Conservation (phyloP, 208 protist species). For the Herpetomonas tarakana region DNA sequence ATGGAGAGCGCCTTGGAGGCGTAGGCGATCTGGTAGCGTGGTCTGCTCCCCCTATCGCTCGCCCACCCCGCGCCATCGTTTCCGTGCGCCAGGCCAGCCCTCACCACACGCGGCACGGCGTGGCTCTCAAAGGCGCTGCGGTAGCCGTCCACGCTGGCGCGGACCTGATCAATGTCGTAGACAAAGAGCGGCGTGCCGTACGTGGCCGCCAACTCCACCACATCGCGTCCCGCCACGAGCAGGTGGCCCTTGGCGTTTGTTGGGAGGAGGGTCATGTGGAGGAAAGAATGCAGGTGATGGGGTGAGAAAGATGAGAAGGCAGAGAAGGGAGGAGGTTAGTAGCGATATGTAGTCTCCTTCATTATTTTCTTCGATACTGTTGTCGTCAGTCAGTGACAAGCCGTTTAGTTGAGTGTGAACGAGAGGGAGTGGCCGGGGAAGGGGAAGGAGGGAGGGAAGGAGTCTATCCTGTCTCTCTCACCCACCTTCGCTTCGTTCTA, state of each 20-base stretch:
- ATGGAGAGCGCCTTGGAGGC: constrained; percentile 12
- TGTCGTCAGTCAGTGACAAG: too few species aligned
- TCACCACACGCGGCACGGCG: not conserved
- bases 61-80: not conserved
- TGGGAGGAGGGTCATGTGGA: not conserved
- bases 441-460: too few species aligned
- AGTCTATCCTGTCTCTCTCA: too few species aligned
- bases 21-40: constrained; percentile 12
- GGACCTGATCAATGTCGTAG: constrained; percentile 10
- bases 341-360: too few species aligned
- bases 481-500: too few species aligned
- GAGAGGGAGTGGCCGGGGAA: too few species aligned
- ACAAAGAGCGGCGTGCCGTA: constrained; percentile 9
- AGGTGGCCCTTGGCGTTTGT: constrained; percentile 7
- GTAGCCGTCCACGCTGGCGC: constrained; percentile 2
- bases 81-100: not conserved
- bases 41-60: too few species aligned
- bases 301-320: not conserved
- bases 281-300: not conserved
- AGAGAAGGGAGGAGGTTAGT: too few species aligned
- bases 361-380: too few species aligned
- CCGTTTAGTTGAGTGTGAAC: too few species aligned
- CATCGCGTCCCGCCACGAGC: constrained; percentile 3
- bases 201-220: not conserved
- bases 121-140: constrained; percentile 4